Evolutionary conservation across 768 basidiomycete species (phyloP).

Genomic region (Hebeloma cylindrosporum): DNA sequence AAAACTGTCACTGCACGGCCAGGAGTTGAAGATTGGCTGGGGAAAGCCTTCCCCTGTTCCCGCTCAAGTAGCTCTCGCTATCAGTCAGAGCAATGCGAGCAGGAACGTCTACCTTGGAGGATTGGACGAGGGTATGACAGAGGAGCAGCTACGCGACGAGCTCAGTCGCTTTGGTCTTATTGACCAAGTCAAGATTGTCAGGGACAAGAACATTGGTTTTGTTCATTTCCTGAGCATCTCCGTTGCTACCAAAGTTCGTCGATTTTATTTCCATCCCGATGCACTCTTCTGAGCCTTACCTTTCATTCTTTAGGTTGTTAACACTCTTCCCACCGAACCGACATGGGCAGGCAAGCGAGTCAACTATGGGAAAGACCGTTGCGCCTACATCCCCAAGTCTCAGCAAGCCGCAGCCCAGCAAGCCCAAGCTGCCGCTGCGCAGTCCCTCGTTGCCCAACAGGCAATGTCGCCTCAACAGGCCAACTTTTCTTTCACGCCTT

Average conservation of each 20-base stretch:
- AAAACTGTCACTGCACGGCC: constrained; percentile 88
- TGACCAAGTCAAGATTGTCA: constrained; percentile 98
- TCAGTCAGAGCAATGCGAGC: constrained; percentile 89
- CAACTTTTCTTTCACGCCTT: constrained; percentile 50
- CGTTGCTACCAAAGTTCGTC: constrained; percentile 88
- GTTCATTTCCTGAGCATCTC: constrained; percentile 97
- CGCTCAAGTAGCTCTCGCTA: constrained; percentile 81
- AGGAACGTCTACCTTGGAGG: constrained; percentile 97
- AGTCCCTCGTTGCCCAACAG: constrained; percentile 64
- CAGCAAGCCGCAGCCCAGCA: constrained; percentile 88
- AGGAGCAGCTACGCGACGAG: constrained; percentile 90
- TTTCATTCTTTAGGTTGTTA: constrained; percentile 68
- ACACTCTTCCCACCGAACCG: constrained; percentile 87
- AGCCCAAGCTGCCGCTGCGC: constrained; percentile 84
- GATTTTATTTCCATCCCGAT: constrained; percentile 9
- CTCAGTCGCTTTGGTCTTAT: constrained; percentile 91
- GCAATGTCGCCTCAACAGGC: constrained; percentile 34
- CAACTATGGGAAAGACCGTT: constrained; percentile 98
- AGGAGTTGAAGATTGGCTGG: constrained; percentile 99
- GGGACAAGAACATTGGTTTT: constrained; percentile 99
- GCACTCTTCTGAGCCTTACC: constrained; percentile 6
- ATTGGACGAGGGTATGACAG: constrained; percentile 85
- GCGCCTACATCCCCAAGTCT: constrained; percentile 95
- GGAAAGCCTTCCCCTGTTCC: constrained; percentile 93
- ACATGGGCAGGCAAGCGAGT: constrained; percentile 95